Percentiles rank a stretch among this genome's conserved stretches.
These are phyloP conservation scores for Plasmodium knowlesi DNA, from an alignment of 169 alveolate species.

Conservation along the genomic window DNA sequence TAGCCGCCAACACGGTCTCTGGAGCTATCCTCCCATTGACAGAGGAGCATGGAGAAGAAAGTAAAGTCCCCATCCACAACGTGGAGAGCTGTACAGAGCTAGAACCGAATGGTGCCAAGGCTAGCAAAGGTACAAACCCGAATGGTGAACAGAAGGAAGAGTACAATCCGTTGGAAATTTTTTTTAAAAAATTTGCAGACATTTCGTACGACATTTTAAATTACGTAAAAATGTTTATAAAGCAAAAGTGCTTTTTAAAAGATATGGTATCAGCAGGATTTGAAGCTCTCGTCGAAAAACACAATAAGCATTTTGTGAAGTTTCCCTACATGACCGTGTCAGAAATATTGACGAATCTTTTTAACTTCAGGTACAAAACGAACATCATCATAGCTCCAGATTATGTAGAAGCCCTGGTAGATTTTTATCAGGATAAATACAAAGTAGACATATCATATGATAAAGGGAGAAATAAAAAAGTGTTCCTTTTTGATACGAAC, in stretches of 20 bases:
- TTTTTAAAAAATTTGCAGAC: slow-evolving; percentile 18
- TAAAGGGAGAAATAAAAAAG: slow-evolving; percentile 39
- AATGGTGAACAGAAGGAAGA: neutral
- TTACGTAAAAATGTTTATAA: slow-evolving; percentile 50
- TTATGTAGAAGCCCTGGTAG: slow-evolving; percentile 30
- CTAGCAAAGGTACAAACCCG: neutral
- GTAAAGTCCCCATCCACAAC: neutral
- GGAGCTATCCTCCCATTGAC: neutral
- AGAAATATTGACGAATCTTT: slow-evolving; percentile 52
- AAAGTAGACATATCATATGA: slow-evolving; percentile 57
- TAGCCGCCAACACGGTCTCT: neutral
- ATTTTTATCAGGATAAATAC: slow-evolving; percentile 39
- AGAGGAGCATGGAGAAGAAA: neutral
- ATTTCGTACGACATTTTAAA: slow-evolving; percentile 51
- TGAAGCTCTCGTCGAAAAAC: slow-evolving; percentile 62
- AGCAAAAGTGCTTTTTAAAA: slow-evolving; percentile 38
- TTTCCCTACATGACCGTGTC: slow-evolving; percentile 39
- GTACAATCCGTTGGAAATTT: slow-evolving; percentile 4
- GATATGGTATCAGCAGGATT: slow-evolving; percentile 73
- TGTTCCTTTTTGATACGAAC: slow-evolving; percentile 38
- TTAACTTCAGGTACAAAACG: slow-evolving; percentile 62
- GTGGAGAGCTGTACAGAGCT: neutral
- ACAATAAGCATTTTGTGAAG: slow-evolving; percentile 29
- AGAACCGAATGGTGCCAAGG: neutral
- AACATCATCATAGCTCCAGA: slow-evolving; percentile 27